Conservation (phyloP, 2,329 filamentous ascomycete genomes). For the Ophiostoma sp. region DNA sequence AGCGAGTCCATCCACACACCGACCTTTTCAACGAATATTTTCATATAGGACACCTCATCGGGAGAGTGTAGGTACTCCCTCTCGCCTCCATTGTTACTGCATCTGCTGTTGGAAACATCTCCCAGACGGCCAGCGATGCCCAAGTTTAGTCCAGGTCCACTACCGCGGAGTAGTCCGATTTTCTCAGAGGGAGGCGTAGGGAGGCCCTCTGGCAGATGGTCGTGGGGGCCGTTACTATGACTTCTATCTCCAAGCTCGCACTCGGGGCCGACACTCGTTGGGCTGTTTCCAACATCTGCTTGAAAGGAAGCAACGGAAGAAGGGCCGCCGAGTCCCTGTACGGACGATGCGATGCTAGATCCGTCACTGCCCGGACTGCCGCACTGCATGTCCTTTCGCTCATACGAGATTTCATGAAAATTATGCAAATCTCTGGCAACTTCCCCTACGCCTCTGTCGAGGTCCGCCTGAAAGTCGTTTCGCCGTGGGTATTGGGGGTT, state of each 20-base stretch:
- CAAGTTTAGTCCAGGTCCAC: not conserved
- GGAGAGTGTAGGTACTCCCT: slow-evolving; percentile 63
- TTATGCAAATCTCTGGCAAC: slow-evolving; percentile 11
- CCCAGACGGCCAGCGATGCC: not conserved
- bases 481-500: not conserved
- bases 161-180: not conserved
- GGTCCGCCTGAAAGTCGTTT: not conserved
- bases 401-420: slow-evolving; percentile 28
- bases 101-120: not conserved
- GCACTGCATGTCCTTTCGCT: slow-evolving; percentile 30
- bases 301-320: slow-evolving; percentile 30
- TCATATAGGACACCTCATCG: slow-evolving; percentile 83
- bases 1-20: slow-evolving; percentile 92
- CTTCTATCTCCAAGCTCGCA: not conserved
- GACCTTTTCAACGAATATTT: slow-evolving; percentile 86
- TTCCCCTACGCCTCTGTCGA: not conserved
- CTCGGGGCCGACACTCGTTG: slow-evolving; percentile 26
- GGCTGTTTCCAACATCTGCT: slow-evolving; percentile 25
- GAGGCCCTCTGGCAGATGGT: slow-evolving; percentile 31
- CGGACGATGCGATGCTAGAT: slow-evolving; percentile 39
- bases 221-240: not conserved
- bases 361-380: slow-evolving; percentile 34
- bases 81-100: slow-evolving; percentile 32
- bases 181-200: slow-evolving; percentile 43
- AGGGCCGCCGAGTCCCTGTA: slow-evolving; percentile 34